A percentile compares a stretch with the other conserved stretches of the same genome.
Evolutionary conservation across 208 protist species (phyloP).

Genomic region (Phytomonas francai): DNA sequence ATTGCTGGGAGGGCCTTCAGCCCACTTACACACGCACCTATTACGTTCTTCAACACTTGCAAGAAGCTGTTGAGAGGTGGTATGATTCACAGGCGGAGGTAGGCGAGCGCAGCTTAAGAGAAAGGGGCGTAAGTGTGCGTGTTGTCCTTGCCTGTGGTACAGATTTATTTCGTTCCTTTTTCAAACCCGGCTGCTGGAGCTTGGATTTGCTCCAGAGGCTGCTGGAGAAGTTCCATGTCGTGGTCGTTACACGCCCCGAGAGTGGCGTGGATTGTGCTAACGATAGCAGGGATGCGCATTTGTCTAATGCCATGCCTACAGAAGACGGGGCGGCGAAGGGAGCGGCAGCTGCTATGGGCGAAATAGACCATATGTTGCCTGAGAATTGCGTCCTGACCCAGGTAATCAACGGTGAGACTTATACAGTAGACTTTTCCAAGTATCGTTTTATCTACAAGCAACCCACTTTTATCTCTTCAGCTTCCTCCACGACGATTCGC

Average conservation of each 20-base stretch:
- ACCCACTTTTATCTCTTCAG: slow-evolving; percentile 26
- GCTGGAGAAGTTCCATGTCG: slow-evolving; percentile 41
- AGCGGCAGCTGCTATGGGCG: not conserved
- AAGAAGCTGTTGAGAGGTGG: slow-evolving; percentile 32
- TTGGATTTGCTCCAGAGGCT: slow-evolving; percentile 45
- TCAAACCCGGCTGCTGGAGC: slow-evolving; percentile 49
- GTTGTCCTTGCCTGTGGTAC: slow-evolving; percentile 63
- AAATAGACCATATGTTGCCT: not conserved
- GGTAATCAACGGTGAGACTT: slow-evolving; percentile 9
- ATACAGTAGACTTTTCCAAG: slow-evolving; percentile 28
- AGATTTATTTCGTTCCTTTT: slow-evolving; percentile 74
- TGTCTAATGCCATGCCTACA: not conserved
- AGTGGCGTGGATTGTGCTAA: not conserved
- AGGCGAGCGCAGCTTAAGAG: slow-evolving; percentile 8
- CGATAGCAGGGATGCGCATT: not conserved
- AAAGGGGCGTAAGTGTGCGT: slow-evolving; percentile 21
- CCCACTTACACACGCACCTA: slow-evolving; percentile 50
- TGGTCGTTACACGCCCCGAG: slow-evolving; percentile 26
- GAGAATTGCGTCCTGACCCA: not conserved
- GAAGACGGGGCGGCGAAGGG: not conserved
- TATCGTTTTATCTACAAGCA: slow-evolving; percentile 39
- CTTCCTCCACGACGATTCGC: slow-evolving; percentile 54
- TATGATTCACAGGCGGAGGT: slow-evolving; percentile 24
- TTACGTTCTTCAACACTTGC: slow-evolving; percentile 57
- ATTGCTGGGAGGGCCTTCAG: slow-evolving; percentile 75